phyloP scores from a whole-genome alignment of 2,329 filamentous ascomycete genomes.

The Orbilia javanica region DNA sequence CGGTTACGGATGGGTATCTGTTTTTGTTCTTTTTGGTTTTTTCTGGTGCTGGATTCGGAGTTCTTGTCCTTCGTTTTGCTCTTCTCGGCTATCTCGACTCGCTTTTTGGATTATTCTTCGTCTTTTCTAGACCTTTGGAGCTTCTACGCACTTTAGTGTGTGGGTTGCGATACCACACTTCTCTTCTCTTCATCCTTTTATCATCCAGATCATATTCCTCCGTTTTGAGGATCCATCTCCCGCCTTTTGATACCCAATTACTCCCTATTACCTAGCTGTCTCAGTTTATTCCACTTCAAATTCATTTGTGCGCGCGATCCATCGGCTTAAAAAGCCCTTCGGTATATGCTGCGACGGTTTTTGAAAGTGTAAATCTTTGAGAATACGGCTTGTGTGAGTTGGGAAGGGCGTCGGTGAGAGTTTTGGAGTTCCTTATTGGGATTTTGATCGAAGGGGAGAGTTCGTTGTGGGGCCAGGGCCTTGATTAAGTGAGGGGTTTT shows the following conservation, averaged over 20 bases:
- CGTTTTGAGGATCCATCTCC: constrained; percentile 12
- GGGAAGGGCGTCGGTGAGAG: constrained; percentile 18
- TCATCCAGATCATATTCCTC: constrained; percentile 12
- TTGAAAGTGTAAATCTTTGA: constrained; percentile 48
- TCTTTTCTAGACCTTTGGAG: constrained; percentile 22
- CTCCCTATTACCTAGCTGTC: constrained; percentile 3
- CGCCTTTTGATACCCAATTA: background rate
- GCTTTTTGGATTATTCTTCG: constrained; percentile 35
- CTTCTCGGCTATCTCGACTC: constrained; percentile 57
- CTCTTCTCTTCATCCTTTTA: constrained; percentile 23
- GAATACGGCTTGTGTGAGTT: constrained; percentile 27
- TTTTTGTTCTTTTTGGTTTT: constrained; percentile 15
- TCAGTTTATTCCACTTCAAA: constrained; percentile 44
- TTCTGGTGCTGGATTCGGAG: constrained; percentile 32
- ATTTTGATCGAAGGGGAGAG: constrained; percentile 14
- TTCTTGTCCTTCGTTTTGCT: constrained; percentile 35
- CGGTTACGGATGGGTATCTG: constrained; percentile 15
- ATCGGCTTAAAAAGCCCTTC: constrained; percentile 27
- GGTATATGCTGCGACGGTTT: constrained; percentile 54
- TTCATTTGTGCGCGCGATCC: constrained; percentile 56
- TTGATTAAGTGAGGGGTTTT: constrained; percentile 2
- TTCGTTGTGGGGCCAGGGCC: background rate
- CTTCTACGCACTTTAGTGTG: constrained; percentile 32
- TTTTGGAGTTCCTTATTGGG: background rate
- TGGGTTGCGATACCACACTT: constrained; percentile 47